phyloP scores from a whole-genome alignment of 2,329 filamentous ascomycete genomes.

The Colletotrichum sp. region DNA sequence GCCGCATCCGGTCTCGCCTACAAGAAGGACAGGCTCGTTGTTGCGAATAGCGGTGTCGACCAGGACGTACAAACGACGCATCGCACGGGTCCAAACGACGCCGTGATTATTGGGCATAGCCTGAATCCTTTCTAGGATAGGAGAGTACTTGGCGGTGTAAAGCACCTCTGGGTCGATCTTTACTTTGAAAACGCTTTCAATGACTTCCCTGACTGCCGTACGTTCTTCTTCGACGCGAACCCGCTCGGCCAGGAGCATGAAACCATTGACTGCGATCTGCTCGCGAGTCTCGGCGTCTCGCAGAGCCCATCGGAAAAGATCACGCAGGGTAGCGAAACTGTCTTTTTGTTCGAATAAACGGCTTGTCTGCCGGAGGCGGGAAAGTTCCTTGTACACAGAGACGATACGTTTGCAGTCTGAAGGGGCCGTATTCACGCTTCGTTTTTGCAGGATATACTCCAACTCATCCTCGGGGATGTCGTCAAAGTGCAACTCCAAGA shows the following conservation, averaged over 20 bases:
- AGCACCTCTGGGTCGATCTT: constrained; percentile 75
- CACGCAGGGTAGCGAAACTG: constrained; percentile 93
- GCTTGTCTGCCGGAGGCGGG: constrained; percentile 85
- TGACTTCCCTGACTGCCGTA: constrained; percentile 80
- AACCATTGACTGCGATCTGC: constrained; percentile 89
- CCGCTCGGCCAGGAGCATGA: constrained; percentile 93
- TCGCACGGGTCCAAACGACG: constrained; percentile 94
- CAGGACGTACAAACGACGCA: constrained; percentile 89
- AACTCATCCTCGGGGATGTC: constrained; percentile 96
- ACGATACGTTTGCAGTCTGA: constrained; percentile 93
- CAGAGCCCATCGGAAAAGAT: constrained; percentile 94
- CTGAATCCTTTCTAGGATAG: constrained; percentile 58
- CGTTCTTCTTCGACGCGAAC: constrained; percentile 92
- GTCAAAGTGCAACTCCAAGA: constrained; percentile 95
- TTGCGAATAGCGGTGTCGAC: constrained; percentile 87
- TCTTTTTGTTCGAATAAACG: constrained; percentile 96
- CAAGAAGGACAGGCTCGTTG: constrained; percentile 91
- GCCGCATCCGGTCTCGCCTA: constrained; percentile 96
- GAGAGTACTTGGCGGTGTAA: constrained; percentile 68
- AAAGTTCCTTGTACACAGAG: constrained; percentile 90
- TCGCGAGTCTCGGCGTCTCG: constrained; percentile 85
- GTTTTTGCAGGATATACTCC: constrained; percentile 86
- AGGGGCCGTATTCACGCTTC: constrained; percentile 85
- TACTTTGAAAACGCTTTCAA: constrained; percentile 90
- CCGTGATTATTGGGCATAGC: constrained; percentile 58